Evolutionary conservation across 2,329 filamentous ascomycete species (phyloP).

Genomic region (Apiospora arundinis): DNA sequence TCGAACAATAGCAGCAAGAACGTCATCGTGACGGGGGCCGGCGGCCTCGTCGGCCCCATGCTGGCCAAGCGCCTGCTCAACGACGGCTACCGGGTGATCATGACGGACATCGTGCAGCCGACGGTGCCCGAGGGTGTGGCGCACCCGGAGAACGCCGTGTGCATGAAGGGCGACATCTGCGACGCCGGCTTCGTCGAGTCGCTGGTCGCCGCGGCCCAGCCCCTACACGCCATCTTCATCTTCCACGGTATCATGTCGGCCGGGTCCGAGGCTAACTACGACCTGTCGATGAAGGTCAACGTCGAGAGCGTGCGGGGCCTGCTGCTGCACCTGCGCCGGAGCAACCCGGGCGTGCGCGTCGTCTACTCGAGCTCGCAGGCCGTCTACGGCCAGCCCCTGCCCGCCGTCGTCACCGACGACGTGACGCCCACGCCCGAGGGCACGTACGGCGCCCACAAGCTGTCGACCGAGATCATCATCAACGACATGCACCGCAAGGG

Average conservation of each 20-base stretch:
- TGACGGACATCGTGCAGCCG: constrained; percentile 62
- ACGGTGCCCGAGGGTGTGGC: constrained; percentile 54
- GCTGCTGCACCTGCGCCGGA: constrained; percentile 54
- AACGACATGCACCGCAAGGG: constrained; percentile 68
- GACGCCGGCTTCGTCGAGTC: constrained; percentile 37
- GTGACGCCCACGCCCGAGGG: constrained; percentile 64
- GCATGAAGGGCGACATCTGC: constrained; percentile 57
- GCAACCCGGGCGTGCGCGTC: constrained; percentile 60
- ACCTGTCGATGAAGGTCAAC: constrained; percentile 45
- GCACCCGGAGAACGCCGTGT: constrained; percentile 56
- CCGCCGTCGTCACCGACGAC: constrained; percentile 55
- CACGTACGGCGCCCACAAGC: constrained; percentile 68
- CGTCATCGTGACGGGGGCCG: constrained; percentile 44
- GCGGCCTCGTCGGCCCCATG: constrained; percentile 42
- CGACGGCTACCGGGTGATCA: constrained; percentile 45
- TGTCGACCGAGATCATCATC: constrained; percentile 65
- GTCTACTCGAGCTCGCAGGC: constrained; percentile 68
- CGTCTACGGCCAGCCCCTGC: constrained; percentile 66
- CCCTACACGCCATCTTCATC: constrained; percentile 61
- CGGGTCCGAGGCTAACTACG: constrained; percentile 47
- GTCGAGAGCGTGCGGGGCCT: constrained; percentile 63
- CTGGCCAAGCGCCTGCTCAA: constrained; percentile 49
- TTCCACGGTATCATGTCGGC: constrained; percentile 74
- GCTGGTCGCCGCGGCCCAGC: constrained; percentile 49
- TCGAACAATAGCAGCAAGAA: constrained; percentile 34